Evolutionary conservation across 306 rosid species (phyloP).

Genomic region (Betula pendula): DNA sequence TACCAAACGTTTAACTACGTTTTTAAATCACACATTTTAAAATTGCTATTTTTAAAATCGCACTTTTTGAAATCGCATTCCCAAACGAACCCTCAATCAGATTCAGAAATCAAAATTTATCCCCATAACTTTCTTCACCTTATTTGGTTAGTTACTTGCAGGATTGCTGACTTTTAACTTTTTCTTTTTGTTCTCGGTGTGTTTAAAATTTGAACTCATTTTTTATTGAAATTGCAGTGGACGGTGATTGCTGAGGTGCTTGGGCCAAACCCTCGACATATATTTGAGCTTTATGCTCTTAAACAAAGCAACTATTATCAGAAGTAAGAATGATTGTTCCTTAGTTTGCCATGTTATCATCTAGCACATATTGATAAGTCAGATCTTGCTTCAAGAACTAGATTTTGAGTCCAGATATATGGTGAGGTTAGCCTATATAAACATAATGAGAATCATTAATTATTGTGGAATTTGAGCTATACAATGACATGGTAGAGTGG

Average conservation of each 20-base stretch:
- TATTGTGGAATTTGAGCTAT: background rate
- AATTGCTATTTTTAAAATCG: no score
- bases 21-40: no score
- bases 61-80: no score
- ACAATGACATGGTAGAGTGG: no score
- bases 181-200: background rate
- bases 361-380: background rate
- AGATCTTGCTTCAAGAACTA: background rate
- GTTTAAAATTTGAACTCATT: slow-evolving; percentile 7
- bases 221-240: slow-evolving; percentile 67
- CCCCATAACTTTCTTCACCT: background rate
- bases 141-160: background rate
- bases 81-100: no score
- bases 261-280: slow-evolving; percentile 86
- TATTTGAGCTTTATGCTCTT: slow-evolving; percentile 85
- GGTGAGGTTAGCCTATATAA: background rate
- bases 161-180: background rate
- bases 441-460: background rate
- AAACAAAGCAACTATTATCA: slow-evolving; percentile 64
- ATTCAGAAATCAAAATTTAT: background rate
- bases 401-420: background rate
- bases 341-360: slow-evolving; percentile 22
- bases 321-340: slow-evolving; percentile 58
- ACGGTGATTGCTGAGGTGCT: slow-evolving; percentile 72
- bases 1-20: no score